Base-by-base conservation (phyloP, 2,329 filamentous ascomycete genomes). In the Microdochium bolleyi region DNA sequence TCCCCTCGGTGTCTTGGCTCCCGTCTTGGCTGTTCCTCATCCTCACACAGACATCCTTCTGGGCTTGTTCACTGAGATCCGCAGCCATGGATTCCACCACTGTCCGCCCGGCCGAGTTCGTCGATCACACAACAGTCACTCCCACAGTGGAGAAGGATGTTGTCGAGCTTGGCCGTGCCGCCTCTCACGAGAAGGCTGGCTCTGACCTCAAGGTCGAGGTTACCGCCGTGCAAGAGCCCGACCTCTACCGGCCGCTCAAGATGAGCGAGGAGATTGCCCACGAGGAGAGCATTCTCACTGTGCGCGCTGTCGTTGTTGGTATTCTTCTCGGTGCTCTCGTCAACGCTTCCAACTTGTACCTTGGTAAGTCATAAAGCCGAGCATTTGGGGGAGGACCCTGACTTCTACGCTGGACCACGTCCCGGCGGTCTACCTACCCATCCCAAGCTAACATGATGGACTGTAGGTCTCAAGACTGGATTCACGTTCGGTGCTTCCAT, bases 281-380 rank as follows among this genome's bases (percentile, higher is more conserved):
- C 16, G 72, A 77, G 57, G 61, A 69, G 14, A 67, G 72, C 56
- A 78, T 81, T 50, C 59, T 84, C 48, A 84, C 80, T 5, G 60
- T 78, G 30, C 75, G 81, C 46, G 79, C 81, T 14, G 66, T 84
- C 24, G 53, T 82, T 38, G 67, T 80, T 32, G 81, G 82, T 48
- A 73, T 78, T 52, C 61, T 78, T 38, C 74, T 82, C 25, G 82
- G 82, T 49, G 79, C 75, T 16, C 70, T 84, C 10, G 79, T 84
- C 58, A 83, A 82, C 59, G 79, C 80, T 11, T 83, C 79, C 54
- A 84, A 84, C 61, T 70, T 84, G 41, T 84, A 84, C 58, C 73
- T 84, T 24, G 80, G 41, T 46, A 24, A 22, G 41, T 46, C 19
- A 19, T 11, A 11, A 11, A 30, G 27, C 27, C 11, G n/a, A n/a